Evolutionary conservation across 2,329 filamentous ascomycete genomes (phyloP).

Genomic region (Huntiella moniliformis): DNA sequence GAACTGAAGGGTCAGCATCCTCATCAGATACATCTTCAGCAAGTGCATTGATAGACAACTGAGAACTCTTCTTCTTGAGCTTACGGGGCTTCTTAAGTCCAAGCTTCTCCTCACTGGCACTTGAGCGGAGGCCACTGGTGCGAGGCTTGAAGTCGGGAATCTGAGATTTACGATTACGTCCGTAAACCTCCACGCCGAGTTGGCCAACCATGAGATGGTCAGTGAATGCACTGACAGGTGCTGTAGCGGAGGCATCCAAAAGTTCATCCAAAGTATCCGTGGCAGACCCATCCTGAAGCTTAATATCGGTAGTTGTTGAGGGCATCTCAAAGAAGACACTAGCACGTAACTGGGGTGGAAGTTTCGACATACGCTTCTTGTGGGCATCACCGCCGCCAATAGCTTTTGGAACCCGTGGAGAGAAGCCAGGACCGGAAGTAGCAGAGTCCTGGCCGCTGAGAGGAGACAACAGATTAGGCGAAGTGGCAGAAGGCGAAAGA

Average conservation of each 20-base stretch:
- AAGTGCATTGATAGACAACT: slow-evolving; percentile 8
- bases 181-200: slow-evolving; percentile 58
- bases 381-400: background rate
- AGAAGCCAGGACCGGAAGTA: background rate
- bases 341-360: slow-evolving; percentile 77
- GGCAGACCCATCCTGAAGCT: slow-evolving; percentile 60
- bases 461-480: background rate
- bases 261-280: slow-evolving; percentile 81
- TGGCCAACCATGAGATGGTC: slow-evolving; percentile 70
- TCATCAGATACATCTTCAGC: background rate
- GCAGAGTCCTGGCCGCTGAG: background rate
- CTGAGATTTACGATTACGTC: slow-evolving; percentile 23
- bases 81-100: slow-evolving; percentile 8
- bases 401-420: background rate
- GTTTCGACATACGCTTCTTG: slow-evolving; percentile 14
- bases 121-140: background rate
- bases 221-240: slow-evolving; percentile 79
- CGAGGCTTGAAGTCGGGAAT: slow-evolving; percentile 15
- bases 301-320: slow-evolving; percentile 30
- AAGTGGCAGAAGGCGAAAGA: slow-evolving; percentile 1
- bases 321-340: slow-evolving; percentile 74
- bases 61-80: slow-evolving; percentile 6
- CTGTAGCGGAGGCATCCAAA: slow-evolving; percentile 69
- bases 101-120: slow-evolving; percentile 3
- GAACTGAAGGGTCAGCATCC: background rate